Conservation (phyloP, 2,329 filamentous ascomycete species). For the Microsporum canis region DNA sequence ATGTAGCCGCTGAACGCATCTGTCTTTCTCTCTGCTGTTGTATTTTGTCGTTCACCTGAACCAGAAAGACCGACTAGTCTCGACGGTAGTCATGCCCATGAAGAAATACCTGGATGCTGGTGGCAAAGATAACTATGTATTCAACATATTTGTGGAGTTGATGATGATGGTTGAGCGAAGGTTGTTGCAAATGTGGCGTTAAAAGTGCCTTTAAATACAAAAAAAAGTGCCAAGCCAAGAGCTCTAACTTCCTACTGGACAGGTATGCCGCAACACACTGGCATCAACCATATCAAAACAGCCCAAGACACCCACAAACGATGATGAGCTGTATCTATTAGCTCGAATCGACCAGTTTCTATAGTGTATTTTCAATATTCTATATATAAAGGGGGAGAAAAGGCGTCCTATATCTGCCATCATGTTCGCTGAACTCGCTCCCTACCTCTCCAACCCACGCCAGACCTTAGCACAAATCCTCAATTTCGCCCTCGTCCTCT, state of each 20-base stretch:
- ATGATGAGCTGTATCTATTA: neutral
- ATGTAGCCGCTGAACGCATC: too few species aligned
- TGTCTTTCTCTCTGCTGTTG: too few species aligned
- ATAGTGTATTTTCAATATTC: neutral
- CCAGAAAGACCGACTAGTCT: too few species aligned
- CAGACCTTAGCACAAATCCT: constrained; percentile 71
- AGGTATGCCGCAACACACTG: neutral
- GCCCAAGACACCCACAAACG: neutral
- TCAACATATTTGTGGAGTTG: too few species aligned
- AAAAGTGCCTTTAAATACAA: neutral
- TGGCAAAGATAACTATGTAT: too few species aligned
- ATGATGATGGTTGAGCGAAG: too few species aligned
- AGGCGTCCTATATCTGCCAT: constrained; percentile 15
- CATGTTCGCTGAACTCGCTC: constrained; percentile 57
- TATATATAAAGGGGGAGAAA: neutral
- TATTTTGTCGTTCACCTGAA: too few species aligned
- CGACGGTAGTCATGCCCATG: too few species aligned
- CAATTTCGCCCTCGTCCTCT: constrained; percentile 83
- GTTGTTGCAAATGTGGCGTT: neutral
- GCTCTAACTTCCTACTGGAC: neutral
- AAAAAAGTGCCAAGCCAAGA: neutral
- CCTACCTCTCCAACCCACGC: constrained; percentile 54
- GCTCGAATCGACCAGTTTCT: neutral
- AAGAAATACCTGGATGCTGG: too few species aligned
- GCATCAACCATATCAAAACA: neutral